These are phyloP conservation scores for Salix brachista DNA, from an alignment of 345 rosid genomes.

Conservation along the genomic window DNA sequence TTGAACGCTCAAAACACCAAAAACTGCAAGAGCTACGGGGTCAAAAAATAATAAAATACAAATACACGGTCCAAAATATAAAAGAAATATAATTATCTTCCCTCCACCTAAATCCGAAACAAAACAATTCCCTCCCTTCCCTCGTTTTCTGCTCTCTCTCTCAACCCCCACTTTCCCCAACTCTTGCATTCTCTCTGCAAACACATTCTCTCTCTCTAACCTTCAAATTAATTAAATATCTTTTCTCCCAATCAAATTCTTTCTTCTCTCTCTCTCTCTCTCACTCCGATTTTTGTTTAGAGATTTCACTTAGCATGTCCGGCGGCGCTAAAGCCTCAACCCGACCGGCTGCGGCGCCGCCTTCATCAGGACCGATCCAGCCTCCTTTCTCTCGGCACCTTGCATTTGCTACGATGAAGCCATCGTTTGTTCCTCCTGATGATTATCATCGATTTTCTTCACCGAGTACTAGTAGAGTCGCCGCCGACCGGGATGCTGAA, in stretches of 20 bases:
- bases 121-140: slow-evolving; percentile 27
- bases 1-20: neutral
- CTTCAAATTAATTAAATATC: neutral
- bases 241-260: neutral
- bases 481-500: slow-evolving; percentile 55
- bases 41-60: neutral
- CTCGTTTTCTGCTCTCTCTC: slow-evolving; percentile 22
- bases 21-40: neutral
- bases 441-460: slow-evolving; percentile 66
- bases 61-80: neutral
- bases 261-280: neutral
- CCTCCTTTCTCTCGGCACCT: slow-evolving; percentile 71
- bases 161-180: slow-evolving; percentile 7
- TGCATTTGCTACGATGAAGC: slow-evolving; percentile 65
- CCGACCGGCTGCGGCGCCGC: slow-evolving; percentile 23
- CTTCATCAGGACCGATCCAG: slow-evolving; percentile 39
- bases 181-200: slow-evolving; percentile 2
- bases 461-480: slow-evolving; percentile 13
- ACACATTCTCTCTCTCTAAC: neutral
- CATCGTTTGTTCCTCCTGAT: slow-evolving; percentile 62
- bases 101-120: slow-evolving; percentile 26
- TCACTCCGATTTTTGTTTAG: neutral
- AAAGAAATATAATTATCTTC: slow-evolving; percentile 7
- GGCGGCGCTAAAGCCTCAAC: slow-evolving; percentile 48
- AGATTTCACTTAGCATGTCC: slow-evolving; percentile 35